A percentile compares a stretch with the other conserved stretches of the same genome.
Conservation (phyloP, 306 rosid genomes). For the Carpinus fangiana region DNA sequence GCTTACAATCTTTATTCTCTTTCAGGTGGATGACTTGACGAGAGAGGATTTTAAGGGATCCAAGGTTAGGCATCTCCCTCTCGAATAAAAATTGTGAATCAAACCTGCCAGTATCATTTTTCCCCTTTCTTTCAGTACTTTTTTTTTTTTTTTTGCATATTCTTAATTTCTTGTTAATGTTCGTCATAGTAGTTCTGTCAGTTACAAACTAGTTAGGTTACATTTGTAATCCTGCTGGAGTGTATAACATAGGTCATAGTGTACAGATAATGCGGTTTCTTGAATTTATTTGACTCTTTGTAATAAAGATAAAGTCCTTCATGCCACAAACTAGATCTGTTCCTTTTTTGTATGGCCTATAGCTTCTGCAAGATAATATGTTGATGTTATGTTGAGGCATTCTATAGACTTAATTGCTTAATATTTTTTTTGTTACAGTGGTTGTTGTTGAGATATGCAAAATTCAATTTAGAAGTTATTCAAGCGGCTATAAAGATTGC, state of each 20-base stretch:
- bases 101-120: not conserved
- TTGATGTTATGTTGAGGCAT: constrained; percentile 12
- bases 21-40: constrained; percentile 71
- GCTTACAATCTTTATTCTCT: constrained; percentile 13
- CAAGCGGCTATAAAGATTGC: constrained; percentile 79
- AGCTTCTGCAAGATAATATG: constrained; percentile 9
- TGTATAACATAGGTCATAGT: too few species aligned
- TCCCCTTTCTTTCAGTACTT: not conserved
- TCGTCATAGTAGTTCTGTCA: not conserved
- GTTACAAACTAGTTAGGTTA: not conserved
- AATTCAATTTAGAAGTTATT: constrained; percentile 78
- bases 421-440: constrained; percentile 61
- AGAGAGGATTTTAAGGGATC: constrained; percentile 84
- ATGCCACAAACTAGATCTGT: constrained; percentile 12
- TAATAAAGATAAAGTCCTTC: not conserved
- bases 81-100: not conserved
- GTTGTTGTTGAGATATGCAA: constrained; percentile 78
- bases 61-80: constrained; percentile 60
- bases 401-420: constrained; percentile 35
- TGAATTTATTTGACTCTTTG: not conserved
- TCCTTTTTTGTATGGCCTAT: not conserved
- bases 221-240: not conserved
- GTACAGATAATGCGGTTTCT: not conserved
- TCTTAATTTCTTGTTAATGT: not conserved
- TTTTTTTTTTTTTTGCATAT: not conserved